These are phyloP conservation scores for Erythrophleum ivorense DNA, from an alignment of 331 rosid species.

Conservation along the genomic window DNA sequence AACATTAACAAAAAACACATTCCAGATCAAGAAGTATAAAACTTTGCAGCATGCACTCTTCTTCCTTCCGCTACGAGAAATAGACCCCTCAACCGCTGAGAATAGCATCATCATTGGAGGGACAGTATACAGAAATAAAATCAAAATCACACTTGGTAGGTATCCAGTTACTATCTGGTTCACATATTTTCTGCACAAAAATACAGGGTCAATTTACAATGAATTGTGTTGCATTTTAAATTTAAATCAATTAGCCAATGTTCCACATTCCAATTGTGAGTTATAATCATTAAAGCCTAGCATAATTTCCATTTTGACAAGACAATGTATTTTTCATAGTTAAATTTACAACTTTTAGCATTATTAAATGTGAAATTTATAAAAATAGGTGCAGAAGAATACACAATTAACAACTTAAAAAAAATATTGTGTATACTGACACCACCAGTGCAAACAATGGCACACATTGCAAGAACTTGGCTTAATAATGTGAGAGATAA, in stretches of 20 bases:
- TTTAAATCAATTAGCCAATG: constrained; percentile 4
- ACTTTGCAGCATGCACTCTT: constrained; percentile 93
- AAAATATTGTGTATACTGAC: background rate
- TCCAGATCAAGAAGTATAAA: constrained; percentile 90
- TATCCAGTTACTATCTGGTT: constrained; percentile 86
- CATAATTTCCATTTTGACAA: background rate
- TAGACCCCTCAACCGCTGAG: constrained; percentile 78
- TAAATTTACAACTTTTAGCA: background rate
- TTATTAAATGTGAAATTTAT: background rate
- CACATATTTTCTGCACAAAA: constrained; percentile 61
- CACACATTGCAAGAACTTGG: background rate
- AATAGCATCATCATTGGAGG: constrained; percentile 86
- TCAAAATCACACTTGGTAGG: constrained; percentile 91
- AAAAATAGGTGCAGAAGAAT: background rate
- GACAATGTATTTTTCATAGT: background rate
- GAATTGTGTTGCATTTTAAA: background rate
- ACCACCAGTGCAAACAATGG: constrained; percentile 8
- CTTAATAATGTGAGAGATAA: constrained; percentile 13
- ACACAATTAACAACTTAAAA: constrained; percentile 15
- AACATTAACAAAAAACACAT: constrained; percentile 87
- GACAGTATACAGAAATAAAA: constrained; percentile 64
- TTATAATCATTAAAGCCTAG: constrained; percentile 5
- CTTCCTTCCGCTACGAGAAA: constrained; percentile 92
- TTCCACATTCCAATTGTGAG: constrained; percentile 20
- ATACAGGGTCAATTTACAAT: constrained; percentile 32